Evolutionary conservation across 257 asterid genomes (phyloP).

Genomic region (Solanum paucissectum): DNA sequence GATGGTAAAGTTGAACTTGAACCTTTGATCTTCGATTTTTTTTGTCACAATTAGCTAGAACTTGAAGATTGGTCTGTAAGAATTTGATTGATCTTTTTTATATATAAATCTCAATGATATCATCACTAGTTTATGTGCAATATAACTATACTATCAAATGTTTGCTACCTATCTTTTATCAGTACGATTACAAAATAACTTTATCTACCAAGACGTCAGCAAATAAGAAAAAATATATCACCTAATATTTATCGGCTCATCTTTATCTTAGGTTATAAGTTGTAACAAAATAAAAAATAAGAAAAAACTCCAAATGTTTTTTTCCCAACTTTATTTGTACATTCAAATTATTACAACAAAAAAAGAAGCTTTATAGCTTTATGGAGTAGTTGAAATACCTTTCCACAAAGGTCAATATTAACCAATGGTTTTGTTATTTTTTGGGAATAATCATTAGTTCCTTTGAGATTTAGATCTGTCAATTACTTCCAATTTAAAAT

Average conservation of each 20-base stretch:
- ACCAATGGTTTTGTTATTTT: not conserved
- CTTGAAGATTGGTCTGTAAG: not conserved
- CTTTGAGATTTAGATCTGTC: not conserved
- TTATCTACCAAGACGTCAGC: fast-evolving
- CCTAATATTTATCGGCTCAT: not conserved
- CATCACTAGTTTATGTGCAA: not conserved
- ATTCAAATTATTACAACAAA: not conserved
- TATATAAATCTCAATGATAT: not conserved
- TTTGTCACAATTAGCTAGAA: not conserved
- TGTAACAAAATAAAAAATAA: not conserved
- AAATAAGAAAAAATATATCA: not conserved
- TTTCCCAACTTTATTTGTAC: not conserved
- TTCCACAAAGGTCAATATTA: not conserved
- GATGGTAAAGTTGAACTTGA: not conserved
- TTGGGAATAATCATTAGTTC: not conserved
- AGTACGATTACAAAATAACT: not conserved
- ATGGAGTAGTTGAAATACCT: not conserved
- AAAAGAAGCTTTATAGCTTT: not conserved
- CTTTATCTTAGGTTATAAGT: not conserved
- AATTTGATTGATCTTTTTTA: not conserved
- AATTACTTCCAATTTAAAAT: not conserved
- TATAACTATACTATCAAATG: not conserved
- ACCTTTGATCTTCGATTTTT: not conserved
- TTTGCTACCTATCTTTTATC: not conserved
- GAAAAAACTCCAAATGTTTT: not conserved